phyloP scores from a whole-genome alignment of 2,329 filamentous ascomycete genomes.

The Diaporthe batatas region DNA sequence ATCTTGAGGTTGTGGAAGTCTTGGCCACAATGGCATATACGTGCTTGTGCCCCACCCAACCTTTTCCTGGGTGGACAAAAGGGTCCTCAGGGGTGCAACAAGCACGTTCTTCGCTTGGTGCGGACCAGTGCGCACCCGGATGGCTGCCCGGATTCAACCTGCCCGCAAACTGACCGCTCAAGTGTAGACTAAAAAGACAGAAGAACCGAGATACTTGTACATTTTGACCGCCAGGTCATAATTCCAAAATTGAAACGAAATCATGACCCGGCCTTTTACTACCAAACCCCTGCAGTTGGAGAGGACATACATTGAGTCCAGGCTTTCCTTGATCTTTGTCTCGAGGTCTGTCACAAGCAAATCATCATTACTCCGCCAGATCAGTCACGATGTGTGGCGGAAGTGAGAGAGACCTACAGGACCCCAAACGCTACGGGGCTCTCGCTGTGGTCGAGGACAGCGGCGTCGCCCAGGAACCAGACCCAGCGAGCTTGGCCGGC shows the following conservation, averaged over 20 bases:
- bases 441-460: conserved; percentile 14
- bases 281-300: not conserved
- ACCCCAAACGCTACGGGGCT: conserved; percentile 25
- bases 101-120: not conserved
- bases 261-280: not conserved
- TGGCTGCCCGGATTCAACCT: not conserved
- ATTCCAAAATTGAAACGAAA: not conserved
- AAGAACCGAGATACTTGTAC: no score
- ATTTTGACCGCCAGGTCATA: no score
- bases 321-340: not conserved
- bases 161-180: no score
- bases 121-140: not conserved
- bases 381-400: conserved; percentile 2
- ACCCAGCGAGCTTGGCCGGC: not conserved
- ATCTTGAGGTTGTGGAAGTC: not conserved
- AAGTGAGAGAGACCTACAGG: conserved; percentile 12
- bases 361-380: not conserved
- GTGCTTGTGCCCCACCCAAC: not conserved
- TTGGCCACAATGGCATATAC: not conserved
- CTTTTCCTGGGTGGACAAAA: not conserved
- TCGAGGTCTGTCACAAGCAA: not conserved
- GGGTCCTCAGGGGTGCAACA: not conserved
- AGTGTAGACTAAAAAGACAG: no score
- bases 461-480: not conserved
- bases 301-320: not conserved